Evolutionary conservation across 208 protist species (phyloP).

Genomic region (Trypanosoma avium): DNA sequence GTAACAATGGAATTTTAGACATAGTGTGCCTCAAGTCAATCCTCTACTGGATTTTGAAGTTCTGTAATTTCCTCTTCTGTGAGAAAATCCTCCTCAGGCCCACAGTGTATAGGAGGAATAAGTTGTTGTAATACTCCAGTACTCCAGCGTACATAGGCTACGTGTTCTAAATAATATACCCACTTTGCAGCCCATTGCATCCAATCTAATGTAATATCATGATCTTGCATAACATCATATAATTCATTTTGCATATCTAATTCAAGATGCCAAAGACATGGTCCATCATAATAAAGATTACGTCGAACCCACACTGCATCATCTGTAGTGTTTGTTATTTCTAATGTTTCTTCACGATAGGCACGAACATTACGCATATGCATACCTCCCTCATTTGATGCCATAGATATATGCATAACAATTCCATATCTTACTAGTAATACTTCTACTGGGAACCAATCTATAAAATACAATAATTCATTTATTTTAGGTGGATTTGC

Average conservation of each 20-base stretch:
- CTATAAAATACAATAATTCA: conserved; percentile 61
- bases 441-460: conserved; percentile 81
- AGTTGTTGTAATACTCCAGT: conserved; percentile 62
- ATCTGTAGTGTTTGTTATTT: conserved; percentile 38
- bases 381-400: conserved; percentile 72
- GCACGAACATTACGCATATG: conserved; percentile 88
- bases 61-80: conserved; percentile 39
- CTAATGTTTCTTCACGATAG: conserved; percentile 39
- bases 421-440: conserved; percentile 69
- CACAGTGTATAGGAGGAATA: conserved; percentile 50
- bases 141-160: conserved; percentile 60
- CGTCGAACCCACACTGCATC: conserved; percentile 53
- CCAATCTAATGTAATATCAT: conserved; percentile 73
- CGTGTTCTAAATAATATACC: conserved; percentile 80
- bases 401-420: conserved; percentile 78
- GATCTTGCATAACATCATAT: conserved; percentile 87
- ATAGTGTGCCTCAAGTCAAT: conserved; percentile 50
- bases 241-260: conserved; percentile 80
- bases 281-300: conserved; percentile 81
- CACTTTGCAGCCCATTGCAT: conserved; percentile 71
- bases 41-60: conserved; percentile 56
- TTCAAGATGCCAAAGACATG: conserved; percentile 83
- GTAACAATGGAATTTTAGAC: conserved; percentile 17
- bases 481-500: conserved; percentile 62
- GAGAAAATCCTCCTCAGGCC: conserved; percentile 72